Conservation (phyloP, 2,329 filamentous ascomycete species). For the Ilyonectria robusta region DNA sequence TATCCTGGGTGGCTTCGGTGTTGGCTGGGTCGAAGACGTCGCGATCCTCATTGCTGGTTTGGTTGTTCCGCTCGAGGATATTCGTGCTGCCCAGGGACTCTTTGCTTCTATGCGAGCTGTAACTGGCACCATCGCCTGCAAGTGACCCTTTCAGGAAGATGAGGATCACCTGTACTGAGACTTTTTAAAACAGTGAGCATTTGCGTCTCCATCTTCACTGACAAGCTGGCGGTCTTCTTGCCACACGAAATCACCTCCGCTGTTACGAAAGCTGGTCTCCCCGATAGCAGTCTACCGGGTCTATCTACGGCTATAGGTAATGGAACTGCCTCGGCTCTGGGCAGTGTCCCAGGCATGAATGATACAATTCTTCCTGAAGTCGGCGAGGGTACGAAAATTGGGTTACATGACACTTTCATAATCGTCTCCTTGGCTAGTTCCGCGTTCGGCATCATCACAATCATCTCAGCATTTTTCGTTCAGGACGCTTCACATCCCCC, state of each 20-base stretch:
- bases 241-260: not conserved
- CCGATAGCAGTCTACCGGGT: not conserved
- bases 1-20: conserved; percentile 2
- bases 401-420: not conserved
- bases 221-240: not conserved
- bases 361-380: not conserved
- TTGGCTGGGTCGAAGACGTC: conserved; percentile 9
- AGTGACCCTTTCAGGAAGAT: not conserved
- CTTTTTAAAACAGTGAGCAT: not conserved
- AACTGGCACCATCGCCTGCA: not conserved
- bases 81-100: not conserved
- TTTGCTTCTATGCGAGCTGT: conserved; percentile 1
- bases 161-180: not conserved
- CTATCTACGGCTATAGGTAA: not conserved
- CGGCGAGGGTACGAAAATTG: not conserved
- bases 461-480: not conserved
- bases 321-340: not conserved
- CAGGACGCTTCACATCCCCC: not conserved
- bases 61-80: conserved; percentile 9
- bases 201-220: not conserved
- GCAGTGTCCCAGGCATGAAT: not conserved
- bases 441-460: not conserved
- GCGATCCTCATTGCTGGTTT: conserved; percentile 11
- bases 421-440: not conserved
- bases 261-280: not conserved